Conservation (phyloP, 2,329 filamentous ascomycete genomes). For the Penicillium olsonii region DNA sequence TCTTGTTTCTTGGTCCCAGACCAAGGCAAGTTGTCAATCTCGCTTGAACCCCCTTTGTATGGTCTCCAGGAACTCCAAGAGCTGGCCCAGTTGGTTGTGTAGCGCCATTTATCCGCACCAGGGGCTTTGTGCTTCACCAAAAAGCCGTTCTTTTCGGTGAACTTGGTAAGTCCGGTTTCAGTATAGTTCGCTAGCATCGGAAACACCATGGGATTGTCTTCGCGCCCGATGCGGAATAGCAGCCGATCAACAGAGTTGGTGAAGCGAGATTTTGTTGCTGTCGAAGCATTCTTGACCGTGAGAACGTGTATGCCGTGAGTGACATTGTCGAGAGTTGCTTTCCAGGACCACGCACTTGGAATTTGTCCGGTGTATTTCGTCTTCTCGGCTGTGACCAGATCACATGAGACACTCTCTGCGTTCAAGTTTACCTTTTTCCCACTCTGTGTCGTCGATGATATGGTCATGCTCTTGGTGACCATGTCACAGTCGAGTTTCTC, state of each 20-base stretch:
- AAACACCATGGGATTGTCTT: slow-evolving; percentile 60
- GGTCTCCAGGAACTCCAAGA: slow-evolving; percentile 60
- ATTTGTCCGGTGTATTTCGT: slow-evolving; percentile 52
- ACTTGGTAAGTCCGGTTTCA: slow-evolving; percentile 50
- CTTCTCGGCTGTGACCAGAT: slow-evolving; percentile 31
- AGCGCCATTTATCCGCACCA: slow-evolving; percentile 64
- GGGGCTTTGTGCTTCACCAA: slow-evolving; percentile 61
- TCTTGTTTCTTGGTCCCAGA: slow-evolving; percentile 57
- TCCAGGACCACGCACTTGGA: slow-evolving; percentile 56
- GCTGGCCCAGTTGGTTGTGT: slow-evolving; percentile 64
- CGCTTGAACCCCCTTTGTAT: slow-evolving; percentile 55
- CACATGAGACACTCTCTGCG: slow-evolving; percentile 48
- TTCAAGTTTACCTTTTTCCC: slow-evolving; percentile 49
- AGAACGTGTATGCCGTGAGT: slow-evolving; percentile 32
- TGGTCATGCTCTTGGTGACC: slow-evolving; percentile 51
- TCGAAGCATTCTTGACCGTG: slow-evolving; percentile 14
- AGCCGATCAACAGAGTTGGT: slow-evolving; percentile 61
- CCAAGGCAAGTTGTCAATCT: slow-evolving; percentile 54
- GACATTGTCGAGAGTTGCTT: slow-evolving; percentile 57
- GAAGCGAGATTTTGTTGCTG: slow-evolving; percentile 30
- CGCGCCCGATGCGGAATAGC: slow-evolving; percentile 61
- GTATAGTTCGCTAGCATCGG: slow-evolving; percentile 61
- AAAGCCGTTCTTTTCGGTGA: slow-evolving; percentile 43
- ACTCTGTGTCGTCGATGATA: slow-evolving; percentile 56
- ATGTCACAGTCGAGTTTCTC: slow-evolving; percentile 60